phyloP scores from a whole-genome alignment of 768 basidiomycete genomes.

The Russula olivacea region DNA sequence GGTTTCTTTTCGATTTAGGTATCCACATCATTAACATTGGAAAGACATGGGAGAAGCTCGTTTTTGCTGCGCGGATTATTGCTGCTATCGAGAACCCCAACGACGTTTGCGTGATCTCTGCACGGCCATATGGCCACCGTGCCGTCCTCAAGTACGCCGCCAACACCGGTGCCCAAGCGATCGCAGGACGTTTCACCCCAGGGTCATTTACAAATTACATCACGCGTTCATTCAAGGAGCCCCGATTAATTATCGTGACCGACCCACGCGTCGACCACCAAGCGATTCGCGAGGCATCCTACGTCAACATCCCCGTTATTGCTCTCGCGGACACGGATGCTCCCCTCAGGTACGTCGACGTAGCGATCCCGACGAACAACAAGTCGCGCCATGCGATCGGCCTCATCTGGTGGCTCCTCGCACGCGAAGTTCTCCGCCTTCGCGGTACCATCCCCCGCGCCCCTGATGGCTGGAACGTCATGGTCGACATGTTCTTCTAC shows the following conservation, averaged over 20 bases:
- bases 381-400: conserved; percentile 97
- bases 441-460: conserved; percentile 91
- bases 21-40: conserved; percentile 97
- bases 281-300: conserved; percentile 99
- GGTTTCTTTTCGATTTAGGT: conserved; percentile 44
- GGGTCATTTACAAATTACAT: conserved; percentile 99
- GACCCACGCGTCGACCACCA: conserved; percentile 99
- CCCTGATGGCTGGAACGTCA: conserved; percentile 92
- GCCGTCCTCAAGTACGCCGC: conserved; percentile 98
- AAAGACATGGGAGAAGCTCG: conserved; percentile 99
- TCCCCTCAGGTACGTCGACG: conserved; percentile 94
- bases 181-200: conserved; percentile 98
- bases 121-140: conserved; percentile 98
- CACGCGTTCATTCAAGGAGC: conserved; percentile 99
- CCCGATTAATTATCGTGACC: conserved; percentile 95
- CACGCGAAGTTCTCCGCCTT: conserved; percentile 94
- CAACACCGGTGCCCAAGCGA: conserved; percentile 97
- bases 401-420: conserved; percentile 96
- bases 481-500: conserved; percentile 99
- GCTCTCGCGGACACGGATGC: conserved; percentile 99
- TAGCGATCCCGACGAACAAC: conserved; percentile 99
- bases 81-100: conserved; percentile 97
- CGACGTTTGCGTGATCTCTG: conserved; percentile 97
- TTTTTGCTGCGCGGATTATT: conserved; percentile 95
- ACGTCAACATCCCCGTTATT: conserved; percentile 99